Evolutionary conservation across 495 filamentous ascomycete genomes (phyloP), one percentile per base, ranked within the genome.

Genomic region (Parachaetomium inaequale): DNA sequence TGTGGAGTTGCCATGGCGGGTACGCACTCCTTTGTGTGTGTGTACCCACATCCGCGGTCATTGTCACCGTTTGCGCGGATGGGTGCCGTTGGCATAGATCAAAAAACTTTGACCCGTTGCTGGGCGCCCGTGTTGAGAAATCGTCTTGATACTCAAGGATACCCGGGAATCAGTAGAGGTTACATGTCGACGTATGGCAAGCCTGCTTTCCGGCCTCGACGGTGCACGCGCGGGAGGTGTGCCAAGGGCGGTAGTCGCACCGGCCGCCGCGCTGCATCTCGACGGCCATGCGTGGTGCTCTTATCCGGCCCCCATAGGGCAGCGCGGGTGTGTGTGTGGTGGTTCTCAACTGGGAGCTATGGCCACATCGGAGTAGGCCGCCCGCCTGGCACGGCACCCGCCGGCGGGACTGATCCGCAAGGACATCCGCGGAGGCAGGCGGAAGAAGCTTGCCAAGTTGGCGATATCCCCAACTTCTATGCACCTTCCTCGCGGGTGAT

Each of bases 141-240:
- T 75, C 76, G 76, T 79, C 67, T 77, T 78, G 76, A 66, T 68
- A 60, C 61, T 75, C 72, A 31, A 71, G 65, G 78, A 79, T 62
- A 77, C 67, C 57, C 69, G 75, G 75, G 76, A 79, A 80, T 78
- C 76, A 79, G 76, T 75, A 73, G 78, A 78, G 75, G 76, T 77
- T 69, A 80, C 78, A 80, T 76, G 7, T 32, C 42, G n/a, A 43
- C 7, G 15, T 46, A 25, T 28, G 38, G 17, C 25, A 43, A 45
- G 26, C 7, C 14, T n/a, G 21, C 23, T 42, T 17, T 55, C 36
- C 34, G 34, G n/a, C n/a, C n/a, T 5, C 23, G 21, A 26, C 19
- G 36, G 21, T 3, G 31, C 26, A 26, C 40, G 32, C 17, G 38
- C 19, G 29, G 36, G 17, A n/a, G 25, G 19, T 14, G 19, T 7